These are phyloP conservation scores for Immersiporthe knoxdaviesiana DNA, from an alignment of 2,329 filamentous ascomycete species.

Conservation along the genomic window DNA sequence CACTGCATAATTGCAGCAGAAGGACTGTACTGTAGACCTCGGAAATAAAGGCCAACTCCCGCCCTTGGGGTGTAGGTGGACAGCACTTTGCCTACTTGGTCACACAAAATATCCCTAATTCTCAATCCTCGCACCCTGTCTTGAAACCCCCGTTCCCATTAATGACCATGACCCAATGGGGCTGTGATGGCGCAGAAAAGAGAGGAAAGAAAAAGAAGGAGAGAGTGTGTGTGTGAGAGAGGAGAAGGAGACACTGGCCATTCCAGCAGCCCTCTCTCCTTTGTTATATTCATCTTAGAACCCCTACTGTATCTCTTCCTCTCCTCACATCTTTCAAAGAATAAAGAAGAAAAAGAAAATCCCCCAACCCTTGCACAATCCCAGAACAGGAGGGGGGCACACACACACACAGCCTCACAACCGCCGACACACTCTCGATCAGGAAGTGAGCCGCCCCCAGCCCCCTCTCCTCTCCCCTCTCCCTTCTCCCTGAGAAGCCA, in stretches of 20 bases:
- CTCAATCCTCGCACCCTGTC: neutral
- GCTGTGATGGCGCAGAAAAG: neutral
- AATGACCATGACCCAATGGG: neutral
- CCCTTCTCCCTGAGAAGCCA: neutral
- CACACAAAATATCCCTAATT: neutral
- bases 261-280: neutral
- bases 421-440: neutral
- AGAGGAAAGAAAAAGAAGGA: neutral
- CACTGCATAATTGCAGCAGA: neutral
- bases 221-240: neutral
- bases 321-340: neutral
- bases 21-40: no score
- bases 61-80: neutral
- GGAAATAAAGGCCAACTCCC: neutral
- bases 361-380: neutral
- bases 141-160: neutral
- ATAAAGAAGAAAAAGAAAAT: neutral
- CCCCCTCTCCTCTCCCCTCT: neutral
- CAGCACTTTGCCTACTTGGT: neutral
- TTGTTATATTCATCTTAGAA: neutral
- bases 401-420: neutral
- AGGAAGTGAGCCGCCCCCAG: neutral
- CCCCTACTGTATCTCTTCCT: neutral
- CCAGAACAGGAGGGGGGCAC: neutral
- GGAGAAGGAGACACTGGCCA: neutral